Evolutionary conservation across 2,329 filamentous ascomycete species (phyloP).

Genomic region (Calonectria ilicicola): DNA sequence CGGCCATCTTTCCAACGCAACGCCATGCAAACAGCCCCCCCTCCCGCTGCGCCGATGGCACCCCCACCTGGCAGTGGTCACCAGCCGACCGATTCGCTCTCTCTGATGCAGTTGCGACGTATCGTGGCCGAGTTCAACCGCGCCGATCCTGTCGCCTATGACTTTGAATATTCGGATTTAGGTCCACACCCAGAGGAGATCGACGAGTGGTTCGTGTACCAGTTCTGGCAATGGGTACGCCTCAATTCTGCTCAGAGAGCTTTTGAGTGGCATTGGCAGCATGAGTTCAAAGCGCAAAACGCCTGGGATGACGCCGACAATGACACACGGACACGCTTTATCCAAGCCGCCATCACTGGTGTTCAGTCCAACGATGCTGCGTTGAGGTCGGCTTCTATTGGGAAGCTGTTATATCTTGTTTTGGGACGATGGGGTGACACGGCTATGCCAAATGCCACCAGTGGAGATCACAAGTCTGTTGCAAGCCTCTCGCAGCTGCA

Average conservation of each 20-base stretch:
- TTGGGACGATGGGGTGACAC: slow-evolving; percentile 79
- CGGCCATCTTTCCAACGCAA: slow-evolving; percentile 46
- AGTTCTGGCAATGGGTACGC: slow-evolving; percentile 85
- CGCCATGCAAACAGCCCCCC: slow-evolving; percentile 37
- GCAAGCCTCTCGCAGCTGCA: slow-evolving; percentile 69
- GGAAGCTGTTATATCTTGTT: slow-evolving; percentile 70
- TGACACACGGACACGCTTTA: slow-evolving; percentile 67
- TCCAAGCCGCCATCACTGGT: slow-evolving; percentile 63
- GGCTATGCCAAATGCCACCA: slow-evolving; percentile 61
- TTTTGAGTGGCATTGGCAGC: slow-evolving; percentile 82
- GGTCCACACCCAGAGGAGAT: slow-evolving; percentile 86
- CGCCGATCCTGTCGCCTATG: slow-evolving; percentile 79
- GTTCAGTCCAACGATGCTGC: slow-evolving; percentile 59
- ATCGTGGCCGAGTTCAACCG: slow-evolving; percentile 81
- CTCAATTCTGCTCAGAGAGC: slow-evolving; percentile 80
- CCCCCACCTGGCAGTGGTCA: slow-evolving; percentile 40
- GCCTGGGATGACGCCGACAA: slow-evolving; percentile 76
- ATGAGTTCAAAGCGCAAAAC: slow-evolving; percentile 52
- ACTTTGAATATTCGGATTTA: slow-evolving; percentile 83
- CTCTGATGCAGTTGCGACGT: slow-evolving; percentile 77
- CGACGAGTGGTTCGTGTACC: slow-evolving; percentile 98
- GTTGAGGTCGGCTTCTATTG: slow-evolving; percentile 65
- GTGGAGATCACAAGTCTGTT: slow-evolving; percentile 59
- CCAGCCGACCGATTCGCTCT: slow-evolving; percentile 75
- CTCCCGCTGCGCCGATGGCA: slow-evolving; percentile 44